Base-by-base conservation (phyloP, 257 asterid genomes). In the Solanum commersonii region DNA sequence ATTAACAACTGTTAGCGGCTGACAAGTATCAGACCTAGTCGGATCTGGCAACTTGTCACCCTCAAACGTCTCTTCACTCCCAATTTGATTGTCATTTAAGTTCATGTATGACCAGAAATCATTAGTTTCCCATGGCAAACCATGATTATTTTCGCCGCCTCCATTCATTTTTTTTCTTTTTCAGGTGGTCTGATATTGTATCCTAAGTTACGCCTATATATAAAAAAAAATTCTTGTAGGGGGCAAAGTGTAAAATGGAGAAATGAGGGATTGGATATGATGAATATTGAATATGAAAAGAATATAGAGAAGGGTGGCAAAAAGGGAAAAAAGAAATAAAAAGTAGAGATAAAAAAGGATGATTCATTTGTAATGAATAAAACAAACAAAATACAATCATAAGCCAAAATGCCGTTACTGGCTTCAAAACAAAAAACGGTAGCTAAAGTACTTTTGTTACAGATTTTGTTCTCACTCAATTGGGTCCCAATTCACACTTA, bases 331-430 rank as follows among this genome's bases (percentile, higher is more conserved):
- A 67, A 9, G 22, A 82, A 52, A 52, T 52, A 52, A 83, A 72
- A 65, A 25, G 88, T 67, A 85, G 49, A n/a, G 18, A 27, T 29
- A 90, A 73, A 60, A 73, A 88, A 90, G 83, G 90, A 79, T 71
- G 27, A 29, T 71, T 56, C 31, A 5, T 10, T 68, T 22, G 34
- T 14, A 72, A 72, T 11, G 59, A 40, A 33, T 20, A 25, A 46
- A 31, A n/a, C 33, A 29, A 85, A 33, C 78, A 85, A 85, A 85
- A 67, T 37, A 65, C 76, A 85, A 85, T 93, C 92, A 93, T 92
- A 90, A 90, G 93, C 91, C 90, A 85, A 89, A 90, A 90, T 90
- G 92, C 93, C 93, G 95, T 93, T 91, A 91, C 92, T 44, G 83
- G 90, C 93, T 93, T 93, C 90, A 86, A 72, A 91, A 90, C 92